phyloP scores from a whole-genome alignment of 768 basidiomycete genomes.

The Boletus huronensis region DNA sequence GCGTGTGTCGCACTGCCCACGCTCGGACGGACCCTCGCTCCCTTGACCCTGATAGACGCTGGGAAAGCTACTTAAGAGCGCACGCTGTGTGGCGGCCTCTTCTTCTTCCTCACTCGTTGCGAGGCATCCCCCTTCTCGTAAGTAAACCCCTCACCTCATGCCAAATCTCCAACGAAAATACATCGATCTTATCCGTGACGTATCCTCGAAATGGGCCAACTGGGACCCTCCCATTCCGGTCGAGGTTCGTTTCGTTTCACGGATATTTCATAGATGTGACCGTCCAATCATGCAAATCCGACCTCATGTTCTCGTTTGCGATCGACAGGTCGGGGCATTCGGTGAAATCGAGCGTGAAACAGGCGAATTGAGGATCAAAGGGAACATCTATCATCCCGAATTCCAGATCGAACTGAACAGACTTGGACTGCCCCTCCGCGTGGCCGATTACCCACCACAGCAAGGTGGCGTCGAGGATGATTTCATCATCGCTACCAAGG shows the following conservation, averaged over 20 bases:
- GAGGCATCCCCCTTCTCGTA: neutral
- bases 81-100: neutral
- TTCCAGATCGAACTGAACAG: conserved; percentile 18
- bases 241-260: conserved; percentile 20
- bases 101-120: neutral
- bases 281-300: neutral
- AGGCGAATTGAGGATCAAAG: conserved; percentile 29
- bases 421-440: neutral
- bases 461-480: conserved; percentile 19
- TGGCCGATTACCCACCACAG: conserved; percentile 15
- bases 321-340: conserved; percentile 34
- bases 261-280: neutral
- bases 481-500: conserved; percentile 23
- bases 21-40: too few relatives aligned
- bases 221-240: conserved; percentile 36
- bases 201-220: conserved; percentile 37
- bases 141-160: conserved; percentile 1
- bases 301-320: neutral
- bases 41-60: conserved; percentile 3
- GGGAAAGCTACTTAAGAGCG: neutral
- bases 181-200: conserved; percentile 31
- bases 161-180: conserved; percentile 29
- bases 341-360: conserved; percentile 29
- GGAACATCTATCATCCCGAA: conserved; percentile 31
- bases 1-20: too few relatives aligned